Conservation (phyloP, 352 stramenopile species). For the Phytophthora syringae region DNA sequence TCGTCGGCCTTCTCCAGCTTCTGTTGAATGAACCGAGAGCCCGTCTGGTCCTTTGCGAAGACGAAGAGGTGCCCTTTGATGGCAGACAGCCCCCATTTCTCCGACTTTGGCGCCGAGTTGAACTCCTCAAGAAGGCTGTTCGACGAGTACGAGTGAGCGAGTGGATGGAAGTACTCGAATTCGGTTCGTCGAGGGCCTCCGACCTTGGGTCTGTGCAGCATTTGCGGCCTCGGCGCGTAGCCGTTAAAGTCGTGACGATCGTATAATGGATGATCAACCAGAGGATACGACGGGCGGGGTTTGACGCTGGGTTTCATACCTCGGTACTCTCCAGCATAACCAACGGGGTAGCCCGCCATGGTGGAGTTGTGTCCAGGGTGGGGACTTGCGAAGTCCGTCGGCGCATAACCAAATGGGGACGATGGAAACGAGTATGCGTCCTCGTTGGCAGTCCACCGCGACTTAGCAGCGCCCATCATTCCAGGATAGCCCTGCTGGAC, state of each 20-base stretch:
- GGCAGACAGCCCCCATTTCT: constrained; percentile 82
- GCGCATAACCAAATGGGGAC: constrained; percentile 32
- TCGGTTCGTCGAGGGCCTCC: constrained; percentile 34
- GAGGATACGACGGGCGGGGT: constrained; percentile 27
- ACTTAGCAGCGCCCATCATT: constrained; percentile 31
- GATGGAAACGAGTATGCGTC: constrained; percentile 29
- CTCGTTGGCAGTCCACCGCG: constrained; percentile 29
- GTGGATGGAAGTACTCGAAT: constrained; percentile 55
- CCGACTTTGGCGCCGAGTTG: constrained; percentile 63
- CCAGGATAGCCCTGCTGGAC: constrained; percentile 28
- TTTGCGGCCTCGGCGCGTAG: constrained; percentile 30
- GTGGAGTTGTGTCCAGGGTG: constrained; percentile 19
- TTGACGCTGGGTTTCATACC: constrained; percentile 26
- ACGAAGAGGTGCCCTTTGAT: constrained; percentile 87
- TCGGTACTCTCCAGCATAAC: constrained; percentile 31
- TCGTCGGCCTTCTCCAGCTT: constrained; percentile 88
- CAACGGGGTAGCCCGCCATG: constrained; percentile 16
- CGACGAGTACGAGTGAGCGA: constrained; percentile 70
- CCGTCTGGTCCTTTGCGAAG: constrained; percentile 88
- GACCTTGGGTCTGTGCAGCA: constrained; percentile 44
- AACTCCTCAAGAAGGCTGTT: constrained; percentile 87
- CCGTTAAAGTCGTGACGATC: constrained; percentile 31
- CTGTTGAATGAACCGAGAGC: constrained; percentile 89
- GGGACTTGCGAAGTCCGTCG: constrained; percentile 32
- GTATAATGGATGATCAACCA: constrained; percentile 35